These are phyloP conservation scores for Taphrina wiesneri DNA, from an alignment of 1,139 yeast species.

Conservation along the genomic window DNA sequence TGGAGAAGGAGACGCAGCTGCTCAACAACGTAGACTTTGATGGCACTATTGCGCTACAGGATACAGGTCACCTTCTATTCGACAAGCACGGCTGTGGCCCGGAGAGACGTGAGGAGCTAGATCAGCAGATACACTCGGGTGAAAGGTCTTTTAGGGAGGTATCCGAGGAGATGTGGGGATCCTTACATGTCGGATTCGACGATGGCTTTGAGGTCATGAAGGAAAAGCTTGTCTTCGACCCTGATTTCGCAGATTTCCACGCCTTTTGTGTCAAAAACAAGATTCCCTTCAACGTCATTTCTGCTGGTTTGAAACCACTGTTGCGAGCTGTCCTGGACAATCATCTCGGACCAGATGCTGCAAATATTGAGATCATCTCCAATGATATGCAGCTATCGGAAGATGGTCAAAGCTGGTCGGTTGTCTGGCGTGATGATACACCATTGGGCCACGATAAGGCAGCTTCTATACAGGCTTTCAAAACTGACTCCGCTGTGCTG, in stretches of 20 bases:
- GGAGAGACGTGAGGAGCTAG: slow-evolving; percentile 47
- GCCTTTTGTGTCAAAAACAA: slow-evolving; percentile 54
- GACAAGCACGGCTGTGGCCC: slow-evolving; percentile 52
- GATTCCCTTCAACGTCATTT: slow-evolving; percentile 63
- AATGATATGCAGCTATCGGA: slow-evolving; percentile 56
- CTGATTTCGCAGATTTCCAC: slow-evolving; percentile 60
- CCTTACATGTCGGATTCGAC: slow-evolving; percentile 50
- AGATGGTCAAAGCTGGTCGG: slow-evolving; percentile 56
- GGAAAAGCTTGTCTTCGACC: slow-evolving; percentile 58
- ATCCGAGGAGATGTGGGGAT: slow-evolving; percentile 52
- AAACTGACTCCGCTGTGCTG: slow-evolving; percentile 26
- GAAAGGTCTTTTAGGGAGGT: slow-evolving; percentile 49
- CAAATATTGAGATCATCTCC: slow-evolving; percentile 60
- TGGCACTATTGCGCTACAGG: slow-evolving; percentile 52
- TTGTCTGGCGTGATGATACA: slow-evolving; percentile 61
- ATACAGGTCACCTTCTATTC: slow-evolving; percentile 52
- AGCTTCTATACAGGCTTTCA: slow-evolving; percentile 50
- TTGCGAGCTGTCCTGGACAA: slow-evolving; percentile 59
- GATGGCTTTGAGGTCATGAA: slow-evolving; percentile 59
- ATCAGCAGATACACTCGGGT: slow-evolving; percentile 47
- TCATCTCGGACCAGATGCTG: slow-evolving; percentile 60
- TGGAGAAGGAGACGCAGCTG: not conserved
- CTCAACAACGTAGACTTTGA: slow-evolving; percentile 46
- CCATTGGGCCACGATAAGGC: slow-evolving; percentile 70
- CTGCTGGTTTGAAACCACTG: slow-evolving; percentile 69